Conservation (phyloP, 495 filamentous ascomycete species). For the Tuber umbilicatum region DNA sequence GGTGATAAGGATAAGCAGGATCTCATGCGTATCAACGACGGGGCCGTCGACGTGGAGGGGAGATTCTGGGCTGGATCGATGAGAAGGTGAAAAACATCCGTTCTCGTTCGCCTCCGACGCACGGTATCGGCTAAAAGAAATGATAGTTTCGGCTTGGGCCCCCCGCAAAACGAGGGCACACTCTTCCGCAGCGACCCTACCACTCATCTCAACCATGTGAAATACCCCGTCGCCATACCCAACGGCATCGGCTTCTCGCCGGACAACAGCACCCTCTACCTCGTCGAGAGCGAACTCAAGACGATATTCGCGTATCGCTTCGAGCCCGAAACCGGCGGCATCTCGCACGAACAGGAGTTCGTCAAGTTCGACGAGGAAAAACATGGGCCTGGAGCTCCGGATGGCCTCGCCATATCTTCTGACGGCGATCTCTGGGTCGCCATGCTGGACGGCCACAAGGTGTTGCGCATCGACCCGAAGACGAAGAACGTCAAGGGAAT, state of each 20-base stretch:
- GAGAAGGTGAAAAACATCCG: conserved; percentile 21
- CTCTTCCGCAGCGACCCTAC: conserved; percentile 23
- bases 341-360: conserved; percentile 30
- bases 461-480: conserved; percentile 32
- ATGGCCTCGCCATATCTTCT: conserved; percentile 38
- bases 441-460: conserved; percentile 35
- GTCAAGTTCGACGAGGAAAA: conserved; percentile 29
- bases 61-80: conserved; percentile 39
- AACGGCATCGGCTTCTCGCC: conserved; percentile 40
- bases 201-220: conserved; percentile 13
- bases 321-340: conserved; percentile 31
- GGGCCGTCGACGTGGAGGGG: conserved; percentile 31
- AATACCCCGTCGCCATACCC: conserved; percentile 32
- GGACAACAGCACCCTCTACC: conserved; percentile 30
- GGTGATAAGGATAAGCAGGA: conserved; percentile 28
- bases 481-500: conserved; percentile 29
- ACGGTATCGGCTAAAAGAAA: conserved; percentile 3
- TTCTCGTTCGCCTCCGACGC: not conserved
- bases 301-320: conserved; percentile 38
- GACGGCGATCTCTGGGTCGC: conserved; percentile 41
- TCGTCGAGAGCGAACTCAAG: conserved; percentile 28
- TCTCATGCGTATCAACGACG: conserved; percentile 39
- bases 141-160: conserved; percentile 22
- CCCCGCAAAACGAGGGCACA: conserved; percentile 24
- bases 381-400: conserved; percentile 35